Evolutionary conservation across 2,329 filamentous ascomycete genomes (phyloP), one percentile per base, ranked within the genome.

Genomic region (Bertia moriformis): DNA sequence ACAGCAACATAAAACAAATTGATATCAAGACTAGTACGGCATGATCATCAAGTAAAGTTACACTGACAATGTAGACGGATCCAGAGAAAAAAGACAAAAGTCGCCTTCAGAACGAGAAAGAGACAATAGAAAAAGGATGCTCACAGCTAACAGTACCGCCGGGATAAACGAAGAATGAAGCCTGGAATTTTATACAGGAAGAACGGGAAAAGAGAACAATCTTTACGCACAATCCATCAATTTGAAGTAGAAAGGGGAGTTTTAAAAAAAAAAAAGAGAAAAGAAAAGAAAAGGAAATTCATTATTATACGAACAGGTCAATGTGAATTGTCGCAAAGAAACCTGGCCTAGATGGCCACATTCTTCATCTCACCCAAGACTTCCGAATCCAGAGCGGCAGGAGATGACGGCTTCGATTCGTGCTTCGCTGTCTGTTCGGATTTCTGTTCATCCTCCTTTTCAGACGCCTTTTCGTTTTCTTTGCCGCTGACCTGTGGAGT

Each of bases 351-450:
- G 41, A 64, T 63, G 27, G 58, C 54, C 46, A 65, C 59, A 43
- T 58, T 65, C 49, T 63, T 65, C 62, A 65, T 65, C 46, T 63
- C 61, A 38, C 58, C 60, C 41, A 61, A 53, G 42, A 54, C 59
- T 46, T 55, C 60, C 24, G 49, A 54, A 38, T 57, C 60, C 46
- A 55, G 48, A 42, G 44, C 51, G 20, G 45, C 48, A 38, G 52
- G 46, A 13, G 54, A 45, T 39, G 42, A 49, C 32, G 48, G 49
- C 10, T 51, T 50, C 15, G 49, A 10, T 7, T 35, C 32, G 15
- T 18, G 10, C 15, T 18, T 35, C 24, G 10, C 10, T n/a, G n/a
- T 10, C 24, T 29, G 10, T 17, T 35, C 32, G 7, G 32, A 35
- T 35, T 35, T 35, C 24, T 29, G 24, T n/a, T 55, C 48, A 38